A percentile compares a stretch with the other conserved stretches of the same genome.
phyloP scores from a whole-genome alignment of 257 asterid genomes.

The Nicotiana knightiana region DNA sequence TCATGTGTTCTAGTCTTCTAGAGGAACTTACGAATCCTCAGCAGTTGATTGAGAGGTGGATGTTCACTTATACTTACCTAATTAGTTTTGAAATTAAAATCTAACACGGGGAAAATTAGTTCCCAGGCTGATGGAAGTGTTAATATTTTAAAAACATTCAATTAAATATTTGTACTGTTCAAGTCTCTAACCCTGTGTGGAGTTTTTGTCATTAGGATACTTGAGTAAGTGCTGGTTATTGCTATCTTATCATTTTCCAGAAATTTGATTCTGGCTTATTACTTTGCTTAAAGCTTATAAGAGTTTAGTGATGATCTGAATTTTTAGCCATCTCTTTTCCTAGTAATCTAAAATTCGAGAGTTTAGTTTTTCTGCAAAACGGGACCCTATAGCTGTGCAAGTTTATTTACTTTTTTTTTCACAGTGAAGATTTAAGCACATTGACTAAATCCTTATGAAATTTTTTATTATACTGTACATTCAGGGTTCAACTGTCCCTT shows the following conservation, averaged over 20 bases:
- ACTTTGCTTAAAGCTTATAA: not conserved
- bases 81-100: not conserved
- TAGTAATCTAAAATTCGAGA: not conserved
- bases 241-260: not conserved
- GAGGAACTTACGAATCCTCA: not conserved
- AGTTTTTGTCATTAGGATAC: not conserved
- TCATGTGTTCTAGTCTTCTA: not conserved
- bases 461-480: not conserved
- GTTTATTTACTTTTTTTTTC: not conserved
- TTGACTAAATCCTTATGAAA: not conserved
- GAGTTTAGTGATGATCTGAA: not conserved
- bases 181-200: not conserved
- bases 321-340: not conserved
- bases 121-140: not conserved
- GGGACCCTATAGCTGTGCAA: not conserved
- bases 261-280: not conserved
- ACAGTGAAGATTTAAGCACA: not conserved
- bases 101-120: not conserved
- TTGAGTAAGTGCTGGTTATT: not conserved
- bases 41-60: not conserved
- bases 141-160: not conserved
- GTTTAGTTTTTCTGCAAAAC: not conserved
- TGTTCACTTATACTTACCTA: not conserved
- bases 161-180: not conserved
- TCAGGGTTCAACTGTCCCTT: constrained; percentile 82